Evolutionary conservation across 805 yeast genomes (phyloP), one percentile per base, ranked within the genome.

Genomic region (Saturnispora galanensis): DNA sequence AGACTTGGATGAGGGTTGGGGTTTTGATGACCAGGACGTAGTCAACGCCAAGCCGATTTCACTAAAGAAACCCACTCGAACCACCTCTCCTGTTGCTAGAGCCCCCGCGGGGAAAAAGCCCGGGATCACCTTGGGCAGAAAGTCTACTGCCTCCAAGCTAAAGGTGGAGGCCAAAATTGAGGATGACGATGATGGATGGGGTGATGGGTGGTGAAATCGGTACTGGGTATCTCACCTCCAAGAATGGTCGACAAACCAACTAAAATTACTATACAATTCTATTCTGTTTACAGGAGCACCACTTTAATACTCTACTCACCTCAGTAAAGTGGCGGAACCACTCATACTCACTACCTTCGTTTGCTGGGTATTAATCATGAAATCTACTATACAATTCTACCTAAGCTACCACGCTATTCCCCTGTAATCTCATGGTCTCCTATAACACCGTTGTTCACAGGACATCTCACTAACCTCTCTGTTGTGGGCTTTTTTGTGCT

Each of bases 401-500:
- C n/a, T 15, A 5, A 15, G 5, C 18, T 34, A 12, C 16, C 11
- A 8, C 18, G 2, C 18, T 21, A 37, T n/a, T 28, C 17, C 13
- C n/a, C 5, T 18, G 5, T 40, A 26, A 11, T 31, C 17, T 12
- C 26, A 21, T 44, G 43, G 35, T 41, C 28, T 51, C 47, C 71
- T 15, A 52, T 60, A 2, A 72, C 65, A 7, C 60, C 63, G 13
- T 70, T 66, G 36, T 70, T 69, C 12, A 78, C 56, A 39, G 71
- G 68, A 30, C 82, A 68, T 40, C 89, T 65, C 3, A 82, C 81
- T 50, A 82, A 61, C 0, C 83, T 67, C 53, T 81, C 89, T 1
- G 89, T 86, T 38, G 77, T 60, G 2, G 84, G 81, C 3, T 62
- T 67, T 12, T 26, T 26, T 5, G 8, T 10, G 8, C 29, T 13